Evolutionary conservation across 2,329 filamentous ascomycete genomes (phyloP).

Genomic region (Hypoxylon sp.): DNA sequence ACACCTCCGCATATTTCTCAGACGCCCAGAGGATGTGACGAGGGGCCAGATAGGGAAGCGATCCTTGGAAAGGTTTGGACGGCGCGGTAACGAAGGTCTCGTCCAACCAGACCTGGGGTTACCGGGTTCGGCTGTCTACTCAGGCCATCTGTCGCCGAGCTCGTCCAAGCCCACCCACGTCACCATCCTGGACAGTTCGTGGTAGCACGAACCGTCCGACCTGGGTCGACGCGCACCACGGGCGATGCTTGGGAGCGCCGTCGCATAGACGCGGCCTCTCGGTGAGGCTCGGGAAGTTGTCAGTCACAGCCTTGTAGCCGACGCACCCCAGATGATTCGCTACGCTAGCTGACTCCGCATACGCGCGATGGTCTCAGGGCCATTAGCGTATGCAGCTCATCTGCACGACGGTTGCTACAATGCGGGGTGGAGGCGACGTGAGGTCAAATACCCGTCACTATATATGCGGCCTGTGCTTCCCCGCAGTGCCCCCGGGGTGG

Average conservation of each 20-base stretch:
- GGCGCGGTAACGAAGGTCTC: slow-evolving; percentile 9
- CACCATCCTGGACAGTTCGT: slow-evolving; percentile 7
- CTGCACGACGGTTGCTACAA: slow-evolving; percentile 33
- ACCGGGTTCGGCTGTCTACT: slow-evolving; percentile 18
- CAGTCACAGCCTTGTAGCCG: slow-evolving; percentile 33
- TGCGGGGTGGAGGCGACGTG: slow-evolving; percentile 42
- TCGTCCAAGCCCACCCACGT: slow-evolving; percentile 14
- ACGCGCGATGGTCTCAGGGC: slow-evolving; percentile 25
- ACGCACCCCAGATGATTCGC: slow-evolving; percentile 26
- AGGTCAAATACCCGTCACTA: slow-evolving; percentile 34
- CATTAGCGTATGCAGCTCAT: slow-evolving; percentile 30
- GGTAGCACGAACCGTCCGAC: background rate
- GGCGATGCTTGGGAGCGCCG: slow-evolving; percentile 2
- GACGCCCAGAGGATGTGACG: slow-evolving; percentile 15
- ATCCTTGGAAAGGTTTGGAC: slow-evolving; percentile 11
- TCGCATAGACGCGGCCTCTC: slow-evolving; percentile 31
- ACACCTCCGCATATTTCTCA: slow-evolving; percentile 31
- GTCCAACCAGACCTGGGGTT: slow-evolving; percentile 19
- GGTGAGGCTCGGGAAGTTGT: slow-evolving; percentile 44
- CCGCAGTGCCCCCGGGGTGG: slow-evolving; percentile 35
- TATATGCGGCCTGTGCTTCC: slow-evolving; percentile 33
- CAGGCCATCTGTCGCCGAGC: slow-evolving; percentile 6
- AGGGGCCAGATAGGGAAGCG: slow-evolving; percentile 22
- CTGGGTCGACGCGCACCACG: background rate
- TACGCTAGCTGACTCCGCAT: slow-evolving; percentile 17